Percentiles rank a stretch among this genome's conserved stretches.
Evolutionary conservation across 208 protist genomes (phyloP).

Genomic region (Trypanosoma scelopori): DNA sequence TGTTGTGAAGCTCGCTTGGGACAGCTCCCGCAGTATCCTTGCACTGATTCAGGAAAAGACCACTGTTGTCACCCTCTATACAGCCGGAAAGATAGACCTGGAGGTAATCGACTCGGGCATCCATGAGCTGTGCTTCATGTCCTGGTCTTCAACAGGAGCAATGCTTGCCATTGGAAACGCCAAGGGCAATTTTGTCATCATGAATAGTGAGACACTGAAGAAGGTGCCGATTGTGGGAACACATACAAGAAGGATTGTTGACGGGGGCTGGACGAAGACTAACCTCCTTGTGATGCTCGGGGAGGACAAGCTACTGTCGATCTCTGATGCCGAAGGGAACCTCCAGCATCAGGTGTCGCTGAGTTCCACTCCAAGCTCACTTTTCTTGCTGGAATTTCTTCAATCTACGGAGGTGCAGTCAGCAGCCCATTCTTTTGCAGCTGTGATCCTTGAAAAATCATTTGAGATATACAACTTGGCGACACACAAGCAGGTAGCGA

Average conservation of each 20-base stretch:
- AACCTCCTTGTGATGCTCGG: constrained; percentile 82
- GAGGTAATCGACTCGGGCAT: constrained; percentile 87
- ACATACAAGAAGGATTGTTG: constrained; percentile 90
- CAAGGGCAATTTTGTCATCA: constrained; percentile 93
- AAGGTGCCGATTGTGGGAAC: constrained; percentile 87
- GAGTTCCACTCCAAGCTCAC: constrained; percentile 37
- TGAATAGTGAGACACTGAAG: constrained; percentile 91
- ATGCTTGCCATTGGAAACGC: constrained; percentile 85
- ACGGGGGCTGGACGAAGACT: constrained; percentile 78
- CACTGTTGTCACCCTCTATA: constrained; percentile 79
- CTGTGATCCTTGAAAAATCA: constrained; percentile 57
- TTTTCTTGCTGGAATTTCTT: constrained; percentile 57
- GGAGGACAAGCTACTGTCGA: constrained; percentile 88
- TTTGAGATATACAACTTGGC: constrained; percentile 56
- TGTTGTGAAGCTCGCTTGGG: constrained; percentile 90
- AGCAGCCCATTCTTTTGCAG: constrained; percentile 44
- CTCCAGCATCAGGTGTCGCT: constrained; percentile 57
- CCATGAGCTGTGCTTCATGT: constrained; percentile 85
- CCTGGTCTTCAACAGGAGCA: constrained; percentile 82
- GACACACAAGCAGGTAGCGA: constrained; percentile 39
- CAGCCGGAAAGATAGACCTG: constrained; percentile 53
- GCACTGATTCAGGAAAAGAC: constrained; percentile 83
- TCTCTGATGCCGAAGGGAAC: constrained; percentile 82
- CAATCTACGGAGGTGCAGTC: constrained; percentile 12
- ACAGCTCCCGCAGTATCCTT: constrained; percentile 78